Evolutionary conservation across 257 asterid species (phyloP), one percentile per base, ranked within the genome.

Genomic region (Forsythia suspensa): DNA sequence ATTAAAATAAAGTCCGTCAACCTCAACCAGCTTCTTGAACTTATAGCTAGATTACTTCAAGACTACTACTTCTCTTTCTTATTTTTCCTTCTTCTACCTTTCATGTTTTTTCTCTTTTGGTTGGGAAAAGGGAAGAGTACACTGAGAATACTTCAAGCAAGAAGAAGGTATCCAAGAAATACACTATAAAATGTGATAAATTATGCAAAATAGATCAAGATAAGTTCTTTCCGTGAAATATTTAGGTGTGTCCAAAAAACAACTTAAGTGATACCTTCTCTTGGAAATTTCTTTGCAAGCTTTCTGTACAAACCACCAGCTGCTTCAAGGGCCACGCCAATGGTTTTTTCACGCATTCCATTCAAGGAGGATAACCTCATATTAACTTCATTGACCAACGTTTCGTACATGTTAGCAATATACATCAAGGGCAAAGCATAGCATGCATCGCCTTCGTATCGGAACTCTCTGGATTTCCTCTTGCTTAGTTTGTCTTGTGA

Each of bases 241-340:
- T 15, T 74, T 73, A 67, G 80, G 77, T 10, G 46, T 37, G n/a
- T 55, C 71, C 75, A 48, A 46, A 43, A 77, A 36, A 38, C 21
- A 80, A 72, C 73, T 72, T 79, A 16, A 77, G 72, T 59, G 52
- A 76, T 84, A 95, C 99, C 98, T 93, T 94, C 91, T 79, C 89
- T 85, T 0, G 99, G 99, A 86, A 90, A 96, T 80, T 94, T 96
- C 84, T 91, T 92, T 1, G 96, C 92, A 67, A 94, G 97, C 89
- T 92, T 96, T 84, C 99, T 89, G 79, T 96, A 96, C 88, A 96
- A 85, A 59, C 99, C 99, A 85, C 99, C 99, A 74, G 99, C 91
- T 43, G 98, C 99, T 91, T 96, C 99, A 82, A 96, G 99, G 86
- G 99, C 98, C 76, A 94, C 97, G 13, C 97, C 98, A 52, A 96